phyloP scores from a whole-genome alignment of 2,329 filamentous ascomycete genomes.

The Exutisphaerella laricina region DNA sequence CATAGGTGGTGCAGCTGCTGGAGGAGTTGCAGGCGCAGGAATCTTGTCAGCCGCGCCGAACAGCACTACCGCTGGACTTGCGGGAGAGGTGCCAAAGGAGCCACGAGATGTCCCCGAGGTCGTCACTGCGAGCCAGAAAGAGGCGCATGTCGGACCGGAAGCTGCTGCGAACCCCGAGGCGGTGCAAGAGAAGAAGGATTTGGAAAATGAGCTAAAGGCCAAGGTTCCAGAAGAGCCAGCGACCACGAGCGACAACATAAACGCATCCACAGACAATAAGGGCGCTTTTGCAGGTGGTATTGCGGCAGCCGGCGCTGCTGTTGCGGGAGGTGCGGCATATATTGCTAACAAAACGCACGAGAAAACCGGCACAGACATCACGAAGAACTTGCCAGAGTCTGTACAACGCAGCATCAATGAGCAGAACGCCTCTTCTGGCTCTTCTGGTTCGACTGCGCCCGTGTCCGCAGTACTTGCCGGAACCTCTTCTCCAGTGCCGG shows the following conservation, averaged over 20 bases:
- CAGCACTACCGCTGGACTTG: conserved; percentile 43
- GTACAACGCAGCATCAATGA: conserved; percentile 44
- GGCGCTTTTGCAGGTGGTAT: conserved; percentile 38
- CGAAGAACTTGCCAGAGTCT: conserved; percentile 31
- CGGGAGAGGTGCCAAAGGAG: conserved; percentile 42
- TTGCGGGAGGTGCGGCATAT: conserved; percentile 33
- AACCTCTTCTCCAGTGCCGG: not conserved
- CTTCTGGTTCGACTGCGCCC: not conserved
- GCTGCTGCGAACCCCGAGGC: conserved; percentile 61
- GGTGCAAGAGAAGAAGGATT: conserved; percentile 63
- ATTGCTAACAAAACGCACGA: conserved; percentile 37
- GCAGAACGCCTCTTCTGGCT: not conserved
- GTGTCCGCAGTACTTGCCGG: not conserved
- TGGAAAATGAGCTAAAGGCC: conserved; percentile 65
- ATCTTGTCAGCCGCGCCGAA: conserved; percentile 16
- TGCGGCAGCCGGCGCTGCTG: conserved; percentile 31
- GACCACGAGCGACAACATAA: conserved; percentile 29
- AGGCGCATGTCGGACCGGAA: conserved; percentile 57
- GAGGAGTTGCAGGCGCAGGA: conserved; percentile 12
- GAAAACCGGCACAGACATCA: conserved; percentile 46
- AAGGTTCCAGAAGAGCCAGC: conserved; percentile 50
- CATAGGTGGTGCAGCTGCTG: conserved; percentile 35
- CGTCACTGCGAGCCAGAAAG: conserved; percentile 66
- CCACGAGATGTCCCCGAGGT: conserved; percentile 52
- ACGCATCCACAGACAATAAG: too few species aligned